Conservation (phyloP, 139 green algal genomes). For the Astrephomene gubernaculifera region DNA sequence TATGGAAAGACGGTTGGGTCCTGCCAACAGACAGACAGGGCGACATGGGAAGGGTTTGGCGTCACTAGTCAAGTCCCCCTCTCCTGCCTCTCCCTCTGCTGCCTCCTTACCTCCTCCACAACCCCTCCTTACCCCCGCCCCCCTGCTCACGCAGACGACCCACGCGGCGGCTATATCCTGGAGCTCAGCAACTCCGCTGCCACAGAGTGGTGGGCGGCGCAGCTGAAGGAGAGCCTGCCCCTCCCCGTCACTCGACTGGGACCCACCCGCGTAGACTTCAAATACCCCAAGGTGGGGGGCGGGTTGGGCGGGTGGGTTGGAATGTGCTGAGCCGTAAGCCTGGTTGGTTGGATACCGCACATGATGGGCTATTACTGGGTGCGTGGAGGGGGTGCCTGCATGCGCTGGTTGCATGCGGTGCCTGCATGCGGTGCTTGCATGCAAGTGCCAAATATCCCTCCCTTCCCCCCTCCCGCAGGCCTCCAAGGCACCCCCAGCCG, state of each 20-base stretch:
- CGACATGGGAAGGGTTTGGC: no score
- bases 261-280: constrained; percentile 29
- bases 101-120: not conserved
- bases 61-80: no score
- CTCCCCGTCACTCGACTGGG: not conserved
- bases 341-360: no score
- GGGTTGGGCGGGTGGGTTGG: not conserved
- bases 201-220: not conserved
- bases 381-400: no score
- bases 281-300: constrained; percentile 12
- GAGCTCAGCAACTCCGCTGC: constrained; percentile 28
- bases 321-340: no score
- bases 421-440: no score
- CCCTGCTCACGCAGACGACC: not conserved
- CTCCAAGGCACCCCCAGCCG: not conserved
- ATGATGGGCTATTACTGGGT: no score
- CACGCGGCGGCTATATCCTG: constrained; percentile 20
- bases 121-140: not conserved
- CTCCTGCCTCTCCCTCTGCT: not conserved
- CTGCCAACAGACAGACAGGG: no score
- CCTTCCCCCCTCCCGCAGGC: not conserved
- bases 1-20: no score
- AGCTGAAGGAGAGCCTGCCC: constrained; percentile 2
- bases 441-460: no score
- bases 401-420: no score